Percentiles rank a stretch among this genome's conserved stretches.
Evolutionary conservation across 176 grass and related monocot species (phyloP).

Genomic region (Oryza officinalis): DNA sequence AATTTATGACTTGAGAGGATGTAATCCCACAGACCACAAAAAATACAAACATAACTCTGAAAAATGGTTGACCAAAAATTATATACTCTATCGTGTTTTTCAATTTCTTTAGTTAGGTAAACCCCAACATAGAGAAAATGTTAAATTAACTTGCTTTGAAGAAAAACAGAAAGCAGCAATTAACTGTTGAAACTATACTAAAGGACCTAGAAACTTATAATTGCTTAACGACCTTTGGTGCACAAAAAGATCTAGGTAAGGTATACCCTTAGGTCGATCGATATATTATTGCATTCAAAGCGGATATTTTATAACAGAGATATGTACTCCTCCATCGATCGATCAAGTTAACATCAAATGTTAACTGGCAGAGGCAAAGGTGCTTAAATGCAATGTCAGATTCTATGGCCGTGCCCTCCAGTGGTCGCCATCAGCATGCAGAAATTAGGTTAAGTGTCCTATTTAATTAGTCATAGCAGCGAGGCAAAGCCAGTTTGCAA

Average conservation of each 20-base stretch:
- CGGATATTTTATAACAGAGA: not conserved
- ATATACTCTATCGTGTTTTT: too few relatives aligned
- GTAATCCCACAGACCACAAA: too few relatives aligned
- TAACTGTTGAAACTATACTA: not conserved
- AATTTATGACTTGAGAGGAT: too few relatives aligned
- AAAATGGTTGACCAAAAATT: too few relatives aligned
- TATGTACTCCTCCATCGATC: not conserved
- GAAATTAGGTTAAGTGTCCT: slow-evolving; percentile 37
- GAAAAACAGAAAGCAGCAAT: too few relatives aligned
- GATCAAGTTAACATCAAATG: slow-evolving; percentile 36
- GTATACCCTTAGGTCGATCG: not conserved
- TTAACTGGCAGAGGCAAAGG: slow-evolving; percentile 36
- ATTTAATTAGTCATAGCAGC: slow-evolving; percentile 3
- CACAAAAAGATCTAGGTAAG: not conserved
- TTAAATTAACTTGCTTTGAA: too few relatives aligned
- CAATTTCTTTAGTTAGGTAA: too few relatives aligned
- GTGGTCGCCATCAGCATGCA: slow-evolving; percentile 18
- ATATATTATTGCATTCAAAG: slow-evolving; percentile 3
- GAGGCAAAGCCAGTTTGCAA: not conserved
- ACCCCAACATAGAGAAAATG: too few relatives aligned
- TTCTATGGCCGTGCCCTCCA: not conserved
- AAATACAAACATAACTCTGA: too few relatives aligned
- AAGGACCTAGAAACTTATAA: not conserved
- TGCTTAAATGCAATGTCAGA: slow-evolving; percentile 34
- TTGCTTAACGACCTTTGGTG: not conserved